Percentiles rank a stretch among this genome's conserved stretches.
These are phyloP conservation scores for Sporothrix euskadiensis DNA, from an alignment of 2,329 filamentous ascomycete species.

Conservation along the genomic window DNA sequence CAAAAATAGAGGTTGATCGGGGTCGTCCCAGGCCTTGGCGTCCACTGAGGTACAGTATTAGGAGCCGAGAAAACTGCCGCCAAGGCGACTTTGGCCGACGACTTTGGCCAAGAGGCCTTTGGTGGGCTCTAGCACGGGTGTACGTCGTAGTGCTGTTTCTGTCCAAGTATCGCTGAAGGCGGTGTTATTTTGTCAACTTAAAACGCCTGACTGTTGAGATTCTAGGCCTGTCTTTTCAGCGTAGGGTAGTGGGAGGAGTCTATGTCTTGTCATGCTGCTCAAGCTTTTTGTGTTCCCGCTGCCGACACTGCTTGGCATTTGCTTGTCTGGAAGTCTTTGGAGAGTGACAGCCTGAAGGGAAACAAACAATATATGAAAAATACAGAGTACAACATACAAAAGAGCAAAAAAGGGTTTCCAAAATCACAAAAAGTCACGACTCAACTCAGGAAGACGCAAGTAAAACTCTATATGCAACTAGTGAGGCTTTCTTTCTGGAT, in stretches of 20 bases:
- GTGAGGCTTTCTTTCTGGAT: not conserved
- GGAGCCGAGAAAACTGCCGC: not conserved
- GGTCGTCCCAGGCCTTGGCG: not conserved
- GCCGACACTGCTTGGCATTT: constrained; percentile 5
- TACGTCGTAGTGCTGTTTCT: too few species aligned
- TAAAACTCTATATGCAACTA: not conserved
- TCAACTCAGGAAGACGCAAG: not conserved
- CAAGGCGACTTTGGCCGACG: not conserved
- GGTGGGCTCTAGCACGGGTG: too few species aligned
- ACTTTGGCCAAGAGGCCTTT: not conserved
- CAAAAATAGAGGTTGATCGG: not conserved
- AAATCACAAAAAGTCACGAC: not conserved
- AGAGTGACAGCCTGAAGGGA: not conserved
- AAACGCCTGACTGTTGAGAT: not conserved
- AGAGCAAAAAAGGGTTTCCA: not conserved
- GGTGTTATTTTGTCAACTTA: not conserved
- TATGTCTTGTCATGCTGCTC: not conserved
- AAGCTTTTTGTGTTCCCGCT: constrained; percentile 14
- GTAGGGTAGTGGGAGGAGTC: not conserved
- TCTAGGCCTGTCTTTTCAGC: not conserved
- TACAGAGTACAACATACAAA: not conserved
- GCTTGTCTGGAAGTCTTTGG: not conserved
- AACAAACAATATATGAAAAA: not conserved
- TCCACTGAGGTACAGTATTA: not conserved
- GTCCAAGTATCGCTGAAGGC: not conserved